Evolutionary conservation across 192 early-diverging fungal genomes (phyloP), one percentile per base, ranked within the genome.

Genomic region (Diversispora epigaea): DNA sequence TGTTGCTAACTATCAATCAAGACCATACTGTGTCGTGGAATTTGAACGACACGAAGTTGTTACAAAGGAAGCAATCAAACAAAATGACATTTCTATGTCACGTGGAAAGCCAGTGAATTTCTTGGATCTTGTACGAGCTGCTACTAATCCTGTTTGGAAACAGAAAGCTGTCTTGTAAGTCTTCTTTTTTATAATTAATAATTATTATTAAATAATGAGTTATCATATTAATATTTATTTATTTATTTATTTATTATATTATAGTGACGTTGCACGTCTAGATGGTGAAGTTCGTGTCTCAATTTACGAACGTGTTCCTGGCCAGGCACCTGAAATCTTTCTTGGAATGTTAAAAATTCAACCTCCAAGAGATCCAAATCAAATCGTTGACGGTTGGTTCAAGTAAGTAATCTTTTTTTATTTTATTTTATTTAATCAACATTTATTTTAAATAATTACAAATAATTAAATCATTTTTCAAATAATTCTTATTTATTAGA

Each of bases 351-450:
- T 80, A 22, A 80, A 78, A 25, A 70, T 86, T 45, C 77, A 78
- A 54, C 85, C 85, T 7, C 80, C 78, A 3, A 79, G 79, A 54
- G 67, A 72, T 12, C 76, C 80, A 54, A 84, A 85, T 43, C 55
- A 83, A 32, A 77, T 76, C 19, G 80, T 85, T 64, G 86, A 87
- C 32, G 78, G 76, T 32, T 82, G 82, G 83, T 82, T 81, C 47
- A 75, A 75, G 73, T 75, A 61, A 65, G 73, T 55, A 55, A 64
- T 22, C 11, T 58, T 25, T n/a, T 52, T 17, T 32, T 52, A 43
- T 12, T 52, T 25, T 32, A 32, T 10, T 52, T 71, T 43, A 5
- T 39, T 71, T 7, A 4, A 14, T 44, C 39, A 58, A 41, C 9
- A 3, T 15, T 4, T 8, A 25, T 22, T 3, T 32, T 71, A 44